Conservation (phyloP, 208 protist genomes). For the Crithidia thermophila region DNA sequence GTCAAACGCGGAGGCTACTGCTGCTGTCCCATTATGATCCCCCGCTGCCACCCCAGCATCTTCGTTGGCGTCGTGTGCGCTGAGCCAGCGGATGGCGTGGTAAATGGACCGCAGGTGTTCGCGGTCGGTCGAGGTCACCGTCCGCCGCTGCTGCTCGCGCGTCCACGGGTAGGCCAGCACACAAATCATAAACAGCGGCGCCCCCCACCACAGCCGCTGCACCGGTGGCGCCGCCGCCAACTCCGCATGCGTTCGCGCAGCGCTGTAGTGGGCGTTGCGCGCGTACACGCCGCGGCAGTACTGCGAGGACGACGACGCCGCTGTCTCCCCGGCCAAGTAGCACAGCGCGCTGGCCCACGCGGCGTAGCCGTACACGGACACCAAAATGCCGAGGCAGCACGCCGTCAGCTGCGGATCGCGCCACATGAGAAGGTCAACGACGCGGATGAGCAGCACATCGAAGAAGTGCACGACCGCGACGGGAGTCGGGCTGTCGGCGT, state of each 20-base stretch:
- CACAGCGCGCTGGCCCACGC: slow-evolving; percentile 26
- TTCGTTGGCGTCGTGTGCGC: neutral
- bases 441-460: slow-evolving; percentile 32
- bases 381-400: slow-evolving; percentile 22
- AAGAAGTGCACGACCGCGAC: slow-evolving; percentile 16
- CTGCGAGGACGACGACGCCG: slow-evolving; percentile 6
- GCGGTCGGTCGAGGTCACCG: slow-evolving; percentile 6
- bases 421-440: slow-evolving; percentile 39
- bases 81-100: slow-evolving; percentile 6
- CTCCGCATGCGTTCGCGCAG: too few relatives aligned
- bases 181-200: slow-evolving; percentile 7
- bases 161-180: slow-evolving; percentile 27
- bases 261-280: neutral
- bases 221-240: neutral
- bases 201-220: slow-evolving; percentile 18
- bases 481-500: slow-evolving; percentile 7
- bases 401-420: slow-evolving; percentile 35
- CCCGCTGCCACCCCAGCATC: neutral
- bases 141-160: slow-evolving; percentile 15
- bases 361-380: slow-evolving; percentile 15
- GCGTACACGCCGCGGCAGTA: neutral
- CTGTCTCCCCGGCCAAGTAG: slow-evolving; percentile 6
- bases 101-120: slow-evolving; percentile 11
- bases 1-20: too few relatives aligned
- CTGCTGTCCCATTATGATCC: neutral